Evolutionary conservation across 2,329 filamentous ascomycete species (phyloP).

Genomic region (Hymenoscyphus scutula): DNA sequence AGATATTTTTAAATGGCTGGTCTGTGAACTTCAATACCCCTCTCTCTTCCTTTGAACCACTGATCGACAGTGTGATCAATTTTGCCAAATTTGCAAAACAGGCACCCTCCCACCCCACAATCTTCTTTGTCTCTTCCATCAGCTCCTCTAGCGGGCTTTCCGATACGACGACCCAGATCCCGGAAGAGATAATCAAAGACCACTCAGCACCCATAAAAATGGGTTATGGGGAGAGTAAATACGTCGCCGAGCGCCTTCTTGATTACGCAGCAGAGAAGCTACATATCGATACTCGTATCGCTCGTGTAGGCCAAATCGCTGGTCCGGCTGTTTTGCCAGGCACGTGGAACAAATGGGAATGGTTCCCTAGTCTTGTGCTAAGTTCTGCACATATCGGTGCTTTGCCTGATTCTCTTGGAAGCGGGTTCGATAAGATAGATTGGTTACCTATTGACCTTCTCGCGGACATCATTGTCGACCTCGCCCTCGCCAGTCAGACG

Average conservation of each 20-base stretch:
- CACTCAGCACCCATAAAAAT: not conserved
- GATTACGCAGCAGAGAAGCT: slow-evolving; percentile 37
- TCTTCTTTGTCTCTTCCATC: slow-evolving; percentile 35
- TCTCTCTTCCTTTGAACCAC: slow-evolving; percentile 36
- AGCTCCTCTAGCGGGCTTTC: slow-evolving; percentile 17
- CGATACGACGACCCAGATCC: slow-evolving; percentile 21
- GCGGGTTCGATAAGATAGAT: slow-evolving; percentile 38
- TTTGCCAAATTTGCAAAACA: slow-evolving; percentile 33
- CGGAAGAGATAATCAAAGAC: slow-evolving; percentile 28
- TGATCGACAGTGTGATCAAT: slow-evolving; percentile 40
- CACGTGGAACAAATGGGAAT: slow-evolving; percentile 50
- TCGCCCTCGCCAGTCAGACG: not conserved
- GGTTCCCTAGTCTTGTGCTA: slow-evolving; percentile 45
- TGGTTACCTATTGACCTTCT: slow-evolving; percentile 47
- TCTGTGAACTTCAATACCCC: slow-evolving; percentile 40
- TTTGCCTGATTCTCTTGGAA: slow-evolving; percentile 20
- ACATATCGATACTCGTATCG: slow-evolving; percentile 33
- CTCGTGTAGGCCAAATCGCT: slow-evolving; percentile 49
- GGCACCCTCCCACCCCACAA: slow-evolving; percentile 1
- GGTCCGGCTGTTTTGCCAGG: slow-evolving; percentile 47
- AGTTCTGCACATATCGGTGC: slow-evolving; percentile 11
- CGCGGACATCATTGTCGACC: slow-evolving; percentile 21
- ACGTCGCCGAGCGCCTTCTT: slow-evolving; percentile 39
- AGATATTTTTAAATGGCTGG: slow-evolving; percentile 35
- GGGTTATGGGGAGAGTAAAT: slow-evolving; percentile 32